phyloP scores from a whole-genome alignment of 169 alveolate species.

The Plasmodium gaboni region DNA sequence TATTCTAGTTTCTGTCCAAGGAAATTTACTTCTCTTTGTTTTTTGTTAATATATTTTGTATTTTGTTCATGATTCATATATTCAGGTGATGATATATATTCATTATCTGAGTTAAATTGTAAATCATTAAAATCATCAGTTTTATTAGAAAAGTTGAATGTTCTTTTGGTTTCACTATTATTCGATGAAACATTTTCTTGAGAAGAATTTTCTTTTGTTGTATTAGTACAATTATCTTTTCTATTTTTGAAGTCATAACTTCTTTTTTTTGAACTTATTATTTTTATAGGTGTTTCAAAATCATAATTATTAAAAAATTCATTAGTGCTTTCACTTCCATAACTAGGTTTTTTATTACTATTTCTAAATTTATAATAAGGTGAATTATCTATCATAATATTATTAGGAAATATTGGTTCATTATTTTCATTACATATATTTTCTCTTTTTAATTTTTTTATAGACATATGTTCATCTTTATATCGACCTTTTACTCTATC shows the following conservation, averaged over 20 bases:
- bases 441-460: slow-evolving; percentile 58
- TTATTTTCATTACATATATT: slow-evolving; percentile 39
- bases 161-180: slow-evolving; percentile 61
- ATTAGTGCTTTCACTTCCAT: slow-evolving; percentile 67
- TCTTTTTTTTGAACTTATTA: slow-evolving; percentile 23
- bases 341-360: slow-evolving; percentile 17
- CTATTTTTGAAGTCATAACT: slow-evolving; percentile 32
- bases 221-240: slow-evolving; percentile 44
- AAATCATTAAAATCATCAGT: slow-evolving; percentile 62
- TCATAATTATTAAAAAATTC: slow-evolving; percentile 69
- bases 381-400: slow-evolving; percentile 32
- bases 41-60: slow-evolving; percentile 27
- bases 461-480: slow-evolving; percentile 22
- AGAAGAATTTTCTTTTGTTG: slow-evolving; percentile 55
- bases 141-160: slow-evolving; percentile 43
- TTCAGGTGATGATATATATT: slow-evolving; percentile 52
- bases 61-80: slow-evolving; percentile 48
- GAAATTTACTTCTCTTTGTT: slow-evolving; percentile 53
- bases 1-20: slow-evolving; percentile 50
- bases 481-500: slow-evolving; percentile 11
- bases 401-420: slow-evolving; percentile 13
- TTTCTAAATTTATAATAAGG: slow-evolving; percentile 43
- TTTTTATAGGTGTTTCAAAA: slow-evolving; percentile 59
- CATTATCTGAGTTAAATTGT: slow-evolving; percentile 46
- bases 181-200: slow-evolving; percentile 68